phyloP scores from a whole-genome alignment of 2,329 filamentous ascomycete species.

The Fusarium kyushuense region DNA sequence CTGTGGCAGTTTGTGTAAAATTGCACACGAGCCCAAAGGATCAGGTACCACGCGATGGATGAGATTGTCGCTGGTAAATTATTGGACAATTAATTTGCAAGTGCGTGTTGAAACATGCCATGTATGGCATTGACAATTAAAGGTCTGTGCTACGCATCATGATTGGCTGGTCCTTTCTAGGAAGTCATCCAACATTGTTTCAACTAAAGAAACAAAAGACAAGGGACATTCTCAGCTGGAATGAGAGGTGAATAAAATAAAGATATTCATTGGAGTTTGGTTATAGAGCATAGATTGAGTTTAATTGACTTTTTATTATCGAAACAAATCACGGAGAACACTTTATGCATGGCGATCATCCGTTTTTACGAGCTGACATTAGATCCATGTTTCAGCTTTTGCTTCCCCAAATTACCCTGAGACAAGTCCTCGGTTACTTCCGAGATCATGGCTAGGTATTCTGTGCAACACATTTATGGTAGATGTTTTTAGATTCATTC shows the following conservation, averaged over 20 bases:
- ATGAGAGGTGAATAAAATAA: neutral
- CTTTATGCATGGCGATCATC: conserved; percentile 30
- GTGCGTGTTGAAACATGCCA: conserved; percentile 1
- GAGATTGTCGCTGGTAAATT: neutral
- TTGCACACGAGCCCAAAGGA: neutral
- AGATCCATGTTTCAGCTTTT: conserved; percentile 7
- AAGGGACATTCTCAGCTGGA: neutral
- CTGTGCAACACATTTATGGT: too few relatives aligned
- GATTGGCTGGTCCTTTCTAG: neutral
- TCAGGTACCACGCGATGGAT: neutral
- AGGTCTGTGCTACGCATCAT: neutral
- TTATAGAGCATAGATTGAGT: neutral
- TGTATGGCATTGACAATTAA: neutral
- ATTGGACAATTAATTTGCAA: neutral
- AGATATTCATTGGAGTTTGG: conserved; percentile 1
- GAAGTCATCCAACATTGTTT: neutral
- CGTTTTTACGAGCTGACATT: neutral
- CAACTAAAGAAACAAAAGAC: neutral
- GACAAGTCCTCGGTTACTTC: neutral
- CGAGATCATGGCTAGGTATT: too few relatives aligned
- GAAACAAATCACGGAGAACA: conserved; percentile 14
- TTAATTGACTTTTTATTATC: conserved; percentile 14
- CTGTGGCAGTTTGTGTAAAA: conserved; percentile 29
- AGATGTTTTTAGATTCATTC: too few relatives aligned
- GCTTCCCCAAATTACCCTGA: conserved; percentile 1